Percentiles rank a stretch among this genome's conserved stretches.
Evolutionary conservation across 768 basidiomycete species (phyloP).

Genomic region (Boletales sp.): DNA sequence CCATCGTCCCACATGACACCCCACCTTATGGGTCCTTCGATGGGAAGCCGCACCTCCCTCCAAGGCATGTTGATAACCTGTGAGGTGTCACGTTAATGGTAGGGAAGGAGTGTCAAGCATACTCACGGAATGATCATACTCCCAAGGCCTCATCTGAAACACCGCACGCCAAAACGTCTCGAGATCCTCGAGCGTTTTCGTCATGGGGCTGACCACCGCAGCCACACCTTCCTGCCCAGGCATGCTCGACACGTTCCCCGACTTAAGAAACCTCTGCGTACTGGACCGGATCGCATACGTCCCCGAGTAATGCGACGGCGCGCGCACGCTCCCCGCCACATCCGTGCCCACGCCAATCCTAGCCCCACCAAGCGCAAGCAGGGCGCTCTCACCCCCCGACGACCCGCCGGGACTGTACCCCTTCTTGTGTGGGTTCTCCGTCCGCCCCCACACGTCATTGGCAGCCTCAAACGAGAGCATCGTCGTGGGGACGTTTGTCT

Average conservation of each 20-base stretch:
- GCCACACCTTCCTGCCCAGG: constrained; percentile 57
- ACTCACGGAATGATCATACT: constrained; percentile 52
- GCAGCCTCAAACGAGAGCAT: constrained; percentile 56
- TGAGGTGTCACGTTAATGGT: neutral
- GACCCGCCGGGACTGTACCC: constrained; percentile 62
- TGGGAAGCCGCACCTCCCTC: constrained; percentile 36
- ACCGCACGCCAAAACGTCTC: constrained; percentile 64
- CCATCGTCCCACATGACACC: constrained; percentile 65
- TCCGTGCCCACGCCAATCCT: constrained; percentile 66
- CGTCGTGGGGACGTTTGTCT: constrained; percentile 62
- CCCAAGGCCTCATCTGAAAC: constrained; percentile 59
- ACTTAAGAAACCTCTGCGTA: constrained; percentile 51
- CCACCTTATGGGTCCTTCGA: constrained; percentile 54
- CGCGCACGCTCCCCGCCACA: constrained; percentile 65
- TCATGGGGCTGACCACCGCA: constrained; percentile 56
- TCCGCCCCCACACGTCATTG: constrained; percentile 57
- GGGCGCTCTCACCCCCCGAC: constrained; percentile 63
- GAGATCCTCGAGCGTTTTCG: constrained; percentile 57
- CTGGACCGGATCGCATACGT: constrained; percentile 60
- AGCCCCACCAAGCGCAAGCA: constrained; percentile 58
- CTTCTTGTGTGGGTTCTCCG: constrained; percentile 57
- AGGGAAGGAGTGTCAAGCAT: neutral
- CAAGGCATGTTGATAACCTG: constrained; percentile 36
- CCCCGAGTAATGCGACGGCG: constrained; percentile 65
- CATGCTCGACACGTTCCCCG: constrained; percentile 44